Evolutionary conservation across 768 basidiomycete genomes (phyloP), one percentile per base, ranked within the genome.

Genomic region (Psilocybe azurescens): DNA sequence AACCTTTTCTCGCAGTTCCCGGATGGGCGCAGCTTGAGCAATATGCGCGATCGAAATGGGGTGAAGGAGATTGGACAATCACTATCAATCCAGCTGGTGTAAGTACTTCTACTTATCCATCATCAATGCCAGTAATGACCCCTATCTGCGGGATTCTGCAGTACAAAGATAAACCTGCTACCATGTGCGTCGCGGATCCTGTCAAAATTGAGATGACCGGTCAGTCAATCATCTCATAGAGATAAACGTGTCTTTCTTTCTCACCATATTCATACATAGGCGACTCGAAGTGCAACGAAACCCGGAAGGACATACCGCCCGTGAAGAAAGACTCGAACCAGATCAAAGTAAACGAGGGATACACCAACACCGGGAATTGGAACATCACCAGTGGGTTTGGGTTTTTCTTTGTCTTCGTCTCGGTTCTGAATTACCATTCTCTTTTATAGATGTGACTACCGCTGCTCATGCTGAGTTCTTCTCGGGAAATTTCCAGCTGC

Each of bases 381-480:
- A 72, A 71, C 61, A 72, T 72, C 52, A 72, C 70, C 24, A 67
- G 71, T 69, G 60, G n/a, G 63, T 29, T 46, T 38, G 10, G 1
- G 1, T 44, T 2, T 50, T 38, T 56, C 18, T 14, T 46, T 16
- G 32, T 44, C 20, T 13, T 20, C 50, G 0, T 10, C 11, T 24
- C 10, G 14, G 8, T 56, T 1, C 20, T 8, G 24, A 13, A 24
- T n/a, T 18, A 18, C 18, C 11, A 55, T 52, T 8, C 32, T 48
- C 14, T 16, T 18, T 29, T 33, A 39, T 55, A 72, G 70, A 64
- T 57, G 70, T 71, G n/a, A 67, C 72, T 32, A 59, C 62, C 18
- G 72, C 70, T 53, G 72, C 70, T 16, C 72, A 71, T 61, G 70
- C 72, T 32, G 62, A 66, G 52, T 67, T 72, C 50, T 72, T 72